phyloP scores from a whole-genome alignment of 2,329 filamentous ascomycete species.

The Ambrosiella cleistominuta region DNA sequence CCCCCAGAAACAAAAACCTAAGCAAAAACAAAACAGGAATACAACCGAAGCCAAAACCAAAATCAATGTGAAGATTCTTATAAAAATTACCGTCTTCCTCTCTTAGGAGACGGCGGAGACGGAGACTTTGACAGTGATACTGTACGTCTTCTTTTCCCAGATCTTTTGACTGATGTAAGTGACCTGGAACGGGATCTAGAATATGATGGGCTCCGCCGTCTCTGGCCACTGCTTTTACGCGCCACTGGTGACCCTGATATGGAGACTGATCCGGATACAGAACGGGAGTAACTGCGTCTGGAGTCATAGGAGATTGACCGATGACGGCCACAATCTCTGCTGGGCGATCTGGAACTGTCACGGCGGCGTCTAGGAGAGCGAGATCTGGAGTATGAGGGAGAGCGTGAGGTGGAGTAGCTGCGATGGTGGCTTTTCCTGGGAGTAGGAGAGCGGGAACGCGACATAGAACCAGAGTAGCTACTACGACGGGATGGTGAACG shows the following conservation, averaged over 20 bases:
- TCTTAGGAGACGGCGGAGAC: slow-evolving; percentile 13
- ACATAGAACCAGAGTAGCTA: slow-evolving; percentile 13
- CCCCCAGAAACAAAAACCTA: background rate
- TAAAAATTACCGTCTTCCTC: slow-evolving; percentile 10
- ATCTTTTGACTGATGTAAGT: background rate
- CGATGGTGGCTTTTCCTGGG: slow-evolving; percentile 12
- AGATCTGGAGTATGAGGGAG: slow-evolving; percentile 18
- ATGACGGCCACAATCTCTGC: slow-evolving; percentile 12
- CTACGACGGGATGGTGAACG: slow-evolving; percentile 16
- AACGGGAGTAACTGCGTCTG: slow-evolving; percentile 10
- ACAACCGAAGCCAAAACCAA: slow-evolving; percentile 3
- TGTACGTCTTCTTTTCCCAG: slow-evolving; percentile 9
- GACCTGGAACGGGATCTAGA: slow-evolving; percentile 6
- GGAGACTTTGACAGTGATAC: slow-evolving; percentile 12
- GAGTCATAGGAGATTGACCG: background rate
- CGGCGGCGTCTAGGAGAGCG: slow-evolving; percentile 18
- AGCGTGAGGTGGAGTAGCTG: slow-evolving; percentile 11
- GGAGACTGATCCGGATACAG: slow-evolving; percentile 5
- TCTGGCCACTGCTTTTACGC: slow-evolving; percentile 10
- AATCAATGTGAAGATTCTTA: background rate
- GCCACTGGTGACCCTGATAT: slow-evolving; percentile 17
- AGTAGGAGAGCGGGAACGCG: slow-evolving; percentile 12
- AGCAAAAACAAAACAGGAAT: background rate
- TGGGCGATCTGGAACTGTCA: slow-evolving; percentile 17
- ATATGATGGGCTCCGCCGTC: background rate